Conservation (phyloP, 345 rosid species). For the Conringia planisiliqua region DNA sequence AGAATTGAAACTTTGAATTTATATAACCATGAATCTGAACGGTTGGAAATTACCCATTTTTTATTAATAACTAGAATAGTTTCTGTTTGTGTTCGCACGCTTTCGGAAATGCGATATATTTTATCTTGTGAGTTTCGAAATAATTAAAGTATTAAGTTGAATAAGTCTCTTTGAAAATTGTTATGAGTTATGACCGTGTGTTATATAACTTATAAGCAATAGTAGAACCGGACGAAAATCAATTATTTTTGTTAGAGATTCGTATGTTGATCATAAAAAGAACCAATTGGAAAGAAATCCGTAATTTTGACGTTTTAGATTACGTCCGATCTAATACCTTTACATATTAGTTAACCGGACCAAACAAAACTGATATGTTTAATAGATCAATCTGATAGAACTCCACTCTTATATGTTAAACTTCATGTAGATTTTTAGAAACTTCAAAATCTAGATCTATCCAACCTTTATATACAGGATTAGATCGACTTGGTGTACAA, state of each 20-base stretch:
- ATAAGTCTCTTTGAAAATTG: neutral
- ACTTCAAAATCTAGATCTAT: no score
- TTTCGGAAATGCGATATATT: neutral
- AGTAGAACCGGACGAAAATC: no score
- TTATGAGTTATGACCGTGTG: neutral
- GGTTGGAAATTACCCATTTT: constrained; percentile 5
- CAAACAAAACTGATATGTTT: no score
- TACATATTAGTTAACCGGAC: no score
- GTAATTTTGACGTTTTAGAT: neutral
- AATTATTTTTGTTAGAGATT: no score
- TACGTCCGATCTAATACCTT: neutral
- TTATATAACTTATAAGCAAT: neutral
- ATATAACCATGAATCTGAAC: neutral
- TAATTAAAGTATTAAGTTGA: neutral
- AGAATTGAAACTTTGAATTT: neutral
- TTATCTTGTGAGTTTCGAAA: neutral
- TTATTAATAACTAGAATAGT: neutral
- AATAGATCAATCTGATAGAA: no score
- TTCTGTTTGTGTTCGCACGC: constrained; percentile 24
- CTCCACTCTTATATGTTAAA: no score
- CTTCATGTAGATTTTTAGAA: no score
- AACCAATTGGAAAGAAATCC: no score
- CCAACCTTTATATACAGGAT: no score
- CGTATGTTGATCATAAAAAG: neutral
- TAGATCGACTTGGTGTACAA: no score